Conservation (phyloP, 148 eudicot species). For the Tetragonia tetragonoides region DNA sequence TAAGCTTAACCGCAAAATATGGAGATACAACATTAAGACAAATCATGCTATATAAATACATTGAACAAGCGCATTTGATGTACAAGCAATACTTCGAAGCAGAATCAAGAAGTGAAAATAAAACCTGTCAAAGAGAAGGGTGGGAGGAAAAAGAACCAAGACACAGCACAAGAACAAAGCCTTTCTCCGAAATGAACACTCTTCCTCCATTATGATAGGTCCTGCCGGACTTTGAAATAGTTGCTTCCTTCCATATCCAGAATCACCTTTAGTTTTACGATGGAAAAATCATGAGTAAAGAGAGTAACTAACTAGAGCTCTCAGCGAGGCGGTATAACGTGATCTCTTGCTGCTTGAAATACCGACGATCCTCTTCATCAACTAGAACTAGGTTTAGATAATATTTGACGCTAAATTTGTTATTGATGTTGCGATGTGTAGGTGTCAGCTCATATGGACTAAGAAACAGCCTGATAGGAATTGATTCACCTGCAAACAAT, state of each 20-base stretch:
- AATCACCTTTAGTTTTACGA: not conserved
- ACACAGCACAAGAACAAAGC: slow-evolving; percentile 17
- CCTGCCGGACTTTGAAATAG: not conserved
- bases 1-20: not conserved
- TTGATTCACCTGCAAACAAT: slow-evolving; percentile 75
- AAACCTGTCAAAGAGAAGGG: not conserved
- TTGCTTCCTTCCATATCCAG: slow-evolving; percentile 3
- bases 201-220: not conserved
- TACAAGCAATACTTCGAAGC: slow-evolving; percentile 9
- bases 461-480: slow-evolving; percentile 83
- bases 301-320: slow-evolving; percentile 29
- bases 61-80: slow-evolving; percentile 2
- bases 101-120: not conserved
- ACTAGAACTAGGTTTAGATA: slow-evolving; percentile 89
- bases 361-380: slow-evolving; percentile 98
- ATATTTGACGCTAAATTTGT: slow-evolving; percentile 95
- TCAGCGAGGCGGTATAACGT: slow-evolving; percentile 80
- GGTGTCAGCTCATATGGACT: slow-evolving; percentile 98
- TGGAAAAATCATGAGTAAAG: not conserved
- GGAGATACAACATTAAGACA: slow-evolving; percentile 5
- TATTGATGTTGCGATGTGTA: slow-evolving; percentile 89
- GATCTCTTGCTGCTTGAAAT: slow-evolving; percentile 94
- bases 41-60: slow-evolving; percentile 1
- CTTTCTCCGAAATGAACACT: not conserved
- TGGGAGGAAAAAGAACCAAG: not conserved